These are phyloP conservation scores for Gleditsia sinensis DNA, from an alignment of 306 rosid genomes.

Conservation along the genomic window DNA sequence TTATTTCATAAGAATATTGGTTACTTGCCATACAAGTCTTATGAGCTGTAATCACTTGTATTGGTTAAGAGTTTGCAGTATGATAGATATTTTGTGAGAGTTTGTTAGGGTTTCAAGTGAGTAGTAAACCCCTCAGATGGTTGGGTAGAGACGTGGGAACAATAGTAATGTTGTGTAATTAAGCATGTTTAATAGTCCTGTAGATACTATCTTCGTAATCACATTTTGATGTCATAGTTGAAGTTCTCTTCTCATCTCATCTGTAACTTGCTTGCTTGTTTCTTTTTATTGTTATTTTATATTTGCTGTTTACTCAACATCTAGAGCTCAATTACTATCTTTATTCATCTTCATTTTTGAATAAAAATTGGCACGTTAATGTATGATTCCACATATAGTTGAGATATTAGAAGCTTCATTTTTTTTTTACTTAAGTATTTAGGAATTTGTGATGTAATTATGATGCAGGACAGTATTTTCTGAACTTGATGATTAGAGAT, in stretches of 20 bases:
- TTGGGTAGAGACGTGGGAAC: slow-evolving; percentile 2
- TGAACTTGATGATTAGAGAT: neutral
- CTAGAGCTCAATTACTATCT: neutral
- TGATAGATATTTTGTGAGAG: slow-evolving; percentile 3
- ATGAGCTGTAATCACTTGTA: neutral
- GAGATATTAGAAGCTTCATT: neutral
- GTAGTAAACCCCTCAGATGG: neutral
- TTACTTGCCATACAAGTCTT: slow-evolving; percentile 6
- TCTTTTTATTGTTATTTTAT: neutral
- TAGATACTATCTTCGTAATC: neutral
- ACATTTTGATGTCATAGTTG: neutral
- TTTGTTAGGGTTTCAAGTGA: slow-evolving; percentile 19
- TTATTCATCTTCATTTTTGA: slow-evolving; percentile 2
- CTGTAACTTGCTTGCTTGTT: neutral
- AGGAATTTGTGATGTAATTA: neutral
- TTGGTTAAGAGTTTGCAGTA: neutral
- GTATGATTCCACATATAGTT: neutral
- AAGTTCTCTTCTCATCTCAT: neutral
- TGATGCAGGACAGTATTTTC: neutral
- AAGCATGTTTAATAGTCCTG: neutral
- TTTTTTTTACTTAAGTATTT: slow-evolving; percentile 2
- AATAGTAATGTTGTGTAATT: neutral
- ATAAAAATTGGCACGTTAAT: neutral
- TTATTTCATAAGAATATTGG: neutral
- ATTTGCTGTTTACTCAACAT: neutral